Base-by-base conservation (phyloP, 495 filamentous ascomycete genomes). In the Neurospora cerealis region DNA sequence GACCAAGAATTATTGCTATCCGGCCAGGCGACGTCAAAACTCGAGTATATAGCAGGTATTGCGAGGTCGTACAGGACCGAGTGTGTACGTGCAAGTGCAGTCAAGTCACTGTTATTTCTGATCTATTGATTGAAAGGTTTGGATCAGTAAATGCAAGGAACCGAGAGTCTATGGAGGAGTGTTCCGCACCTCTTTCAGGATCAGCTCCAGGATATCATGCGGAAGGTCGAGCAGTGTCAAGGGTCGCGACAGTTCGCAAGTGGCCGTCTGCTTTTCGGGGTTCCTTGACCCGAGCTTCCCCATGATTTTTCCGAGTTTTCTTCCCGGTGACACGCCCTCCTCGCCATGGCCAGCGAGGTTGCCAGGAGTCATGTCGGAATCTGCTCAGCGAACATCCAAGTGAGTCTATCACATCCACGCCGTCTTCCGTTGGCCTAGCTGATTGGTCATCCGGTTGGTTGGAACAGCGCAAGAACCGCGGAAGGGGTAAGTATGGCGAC, bases 21-120 rank as follows among this genome's bases (percentile, higher is more conserved):
- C 0, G 95, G 95, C 95, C 95, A 98, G 46, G 96, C 91, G 74
- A 97, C 97, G 79, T 97, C 93, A 80, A 98, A 97, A 36, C 93
- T 89, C 2, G 93, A 92, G 80, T 98, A 98, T 78, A 98, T 96
- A 71, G 91, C 89, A 11, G 94, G 93, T 19, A 95, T 91, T 0
- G 92, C 89, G 60, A 98, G 85, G 48, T 85, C 83, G 83, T 97
- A 93, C 17, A 98, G 87, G n/a, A 91, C 88, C 21, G 93, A 95
- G 82, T 94, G 93, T 40, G 93, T 93, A 69, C 94, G 84, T 8
- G 94, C 93, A 38, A 97, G 84, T 17, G 93, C 91, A 0, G 92
- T 93, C 70, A 97, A 86, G 78, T 97, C 94, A 79, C 94, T 97
- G 17, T 93, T 95, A 75, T 95, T 90, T 4, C 92, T 93, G 48